Percentiles rank a stretch among this genome's conserved stretches.
Conservation (phyloP, 1,284 basidiomycete species). For the Singerocomus rubriflavus region DNA sequence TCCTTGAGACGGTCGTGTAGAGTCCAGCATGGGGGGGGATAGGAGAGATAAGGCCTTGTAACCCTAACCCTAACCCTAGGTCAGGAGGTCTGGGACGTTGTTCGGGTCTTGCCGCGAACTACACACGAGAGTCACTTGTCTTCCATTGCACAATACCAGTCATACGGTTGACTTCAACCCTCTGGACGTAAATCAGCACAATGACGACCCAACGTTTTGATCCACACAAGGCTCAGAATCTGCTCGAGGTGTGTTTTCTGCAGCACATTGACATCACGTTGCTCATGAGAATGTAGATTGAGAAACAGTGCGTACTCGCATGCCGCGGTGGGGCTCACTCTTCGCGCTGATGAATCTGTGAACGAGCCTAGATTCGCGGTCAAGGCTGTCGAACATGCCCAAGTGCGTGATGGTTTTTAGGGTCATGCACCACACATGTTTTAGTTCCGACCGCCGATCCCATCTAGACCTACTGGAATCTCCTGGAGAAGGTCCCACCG, state of each 20-base stretch:
- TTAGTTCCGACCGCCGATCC: slow-evolving; percentile 15
- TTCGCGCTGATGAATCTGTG: slow-evolving; percentile 20
- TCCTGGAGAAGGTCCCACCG: slow-evolving; percentile 82
- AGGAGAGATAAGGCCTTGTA: neutral
- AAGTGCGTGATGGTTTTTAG: slow-evolving; percentile 45
- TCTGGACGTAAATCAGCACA: slow-evolving; percentile 24
- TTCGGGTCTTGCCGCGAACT: too few species aligned
- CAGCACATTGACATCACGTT: slow-evolving; percentile 19
- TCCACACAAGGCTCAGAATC: slow-evolving; percentile 84
- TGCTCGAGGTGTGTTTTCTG: slow-evolving; percentile 63
- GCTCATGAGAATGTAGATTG: slow-evolving; percentile 60
- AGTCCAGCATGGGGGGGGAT: too few species aligned
- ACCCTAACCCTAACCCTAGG: slow-evolving; percentile 29
- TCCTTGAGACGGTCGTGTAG: neutral
- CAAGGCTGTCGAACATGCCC: slow-evolving; percentile 93
- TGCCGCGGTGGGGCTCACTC: neutral
- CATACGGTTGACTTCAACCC: slow-evolving; percentile 4
- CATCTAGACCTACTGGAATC: slow-evolving; percentile 92
- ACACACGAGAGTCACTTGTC: slow-evolving; percentile 34
- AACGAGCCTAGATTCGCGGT: slow-evolving; percentile 76
- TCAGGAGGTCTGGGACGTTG: slow-evolving; percentile 2
- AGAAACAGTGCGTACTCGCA: slow-evolving; percentile 78
- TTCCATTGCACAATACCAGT: slow-evolving; percentile 33
- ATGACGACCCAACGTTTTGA: slow-evolving; percentile 58
- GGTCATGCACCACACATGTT: slow-evolving; percentile 3